Evolutionary conservation across 371 early-diverging fungal species (phyloP).

Genomic region (Haplosporangium sp.): DNA sequence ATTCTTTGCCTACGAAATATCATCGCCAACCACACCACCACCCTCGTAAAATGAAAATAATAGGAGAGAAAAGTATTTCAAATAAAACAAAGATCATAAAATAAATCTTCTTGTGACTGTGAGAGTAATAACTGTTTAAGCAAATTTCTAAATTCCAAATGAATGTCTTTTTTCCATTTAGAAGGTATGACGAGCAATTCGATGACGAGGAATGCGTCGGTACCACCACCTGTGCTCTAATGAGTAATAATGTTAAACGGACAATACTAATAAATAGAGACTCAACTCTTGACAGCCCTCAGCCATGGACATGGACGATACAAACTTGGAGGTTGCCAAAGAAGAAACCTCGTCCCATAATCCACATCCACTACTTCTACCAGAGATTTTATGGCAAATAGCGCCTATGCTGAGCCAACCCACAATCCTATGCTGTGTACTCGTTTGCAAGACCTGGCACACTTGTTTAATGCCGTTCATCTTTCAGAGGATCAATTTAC

Average conservation of each 20-base stretch:
- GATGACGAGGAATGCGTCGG: background rate
- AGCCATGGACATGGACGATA: background rate
- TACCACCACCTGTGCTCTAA: no score
- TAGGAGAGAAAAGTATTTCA: background rate
- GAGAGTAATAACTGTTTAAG: no score
- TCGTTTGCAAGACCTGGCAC: slow-evolving; percentile 41
- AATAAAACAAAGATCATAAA: no score
- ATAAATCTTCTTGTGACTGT: no score
- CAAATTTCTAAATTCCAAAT: no score
- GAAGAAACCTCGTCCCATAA: background rate
- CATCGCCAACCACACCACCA: slow-evolving; percentile 8
- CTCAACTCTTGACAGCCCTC: no score
- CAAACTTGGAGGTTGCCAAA: background rate
- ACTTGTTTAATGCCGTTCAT: slow-evolving; percentile 27
- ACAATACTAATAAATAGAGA: no score
- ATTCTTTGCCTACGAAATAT: slow-evolving; percentile 68
- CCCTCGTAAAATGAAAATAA: background rate
- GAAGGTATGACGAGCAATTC: background rate
- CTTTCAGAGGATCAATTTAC: slow-evolving; percentile 30
- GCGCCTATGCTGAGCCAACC: slow-evolving; percentile 30
- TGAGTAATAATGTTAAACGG: no score
- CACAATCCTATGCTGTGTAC: slow-evolving; percentile 9
- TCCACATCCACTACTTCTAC: slow-evolving; percentile 29
- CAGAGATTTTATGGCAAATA: slow-evolving; percentile 32
- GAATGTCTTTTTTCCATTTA: no score